Conservation (phyloP, 805 yeast species). For the Lipomyces spencermartinsiae region DNA sequence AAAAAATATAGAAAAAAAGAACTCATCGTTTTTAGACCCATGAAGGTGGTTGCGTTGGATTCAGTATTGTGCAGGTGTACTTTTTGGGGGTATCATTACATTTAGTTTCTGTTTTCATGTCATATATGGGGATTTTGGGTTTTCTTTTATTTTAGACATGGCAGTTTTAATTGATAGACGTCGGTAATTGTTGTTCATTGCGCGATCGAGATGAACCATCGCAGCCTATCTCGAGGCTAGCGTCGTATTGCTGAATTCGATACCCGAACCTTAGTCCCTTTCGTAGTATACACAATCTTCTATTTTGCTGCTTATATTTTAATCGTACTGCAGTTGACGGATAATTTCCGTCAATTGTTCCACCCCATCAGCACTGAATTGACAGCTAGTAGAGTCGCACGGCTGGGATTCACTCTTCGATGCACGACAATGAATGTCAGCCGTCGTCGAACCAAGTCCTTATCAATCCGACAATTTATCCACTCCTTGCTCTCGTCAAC, state of each 20-base stretch:
- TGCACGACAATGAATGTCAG: slow-evolving; percentile 57
- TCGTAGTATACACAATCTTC: neutral
- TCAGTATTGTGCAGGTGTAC: neutral
- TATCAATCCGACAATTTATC: slow-evolving; percentile 47
- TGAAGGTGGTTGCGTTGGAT: neutral
- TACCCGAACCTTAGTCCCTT: too few relatives aligned
- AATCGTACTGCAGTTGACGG: neutral
- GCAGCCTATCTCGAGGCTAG: neutral
- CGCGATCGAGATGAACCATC: neutral
- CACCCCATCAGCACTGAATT: slow-evolving; percentile 61
- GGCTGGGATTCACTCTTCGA: slow-evolving; percentile 71
- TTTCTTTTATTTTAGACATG: slow-evolving; percentile 1
- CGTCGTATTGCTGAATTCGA: neutral
- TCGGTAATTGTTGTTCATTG: slow-evolving; percentile 1
- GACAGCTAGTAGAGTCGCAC: slow-evolving; percentile 77
- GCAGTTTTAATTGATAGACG: slow-evolving; percentile 12
- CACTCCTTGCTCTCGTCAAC: slow-evolving; percentile 20
- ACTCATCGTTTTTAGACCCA: neutral
- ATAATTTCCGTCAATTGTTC: neutral
- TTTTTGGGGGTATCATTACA: slow-evolving; percentile 12
- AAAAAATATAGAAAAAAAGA: neutral
- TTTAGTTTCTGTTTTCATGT: slow-evolving; percentile 9
- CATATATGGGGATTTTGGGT: slow-evolving; percentile 17
- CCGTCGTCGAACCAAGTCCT: slow-evolving; percentile 62
- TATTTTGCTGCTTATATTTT: too few relatives aligned